Evolutionary conservation across 768 basidiomycete species (phyloP).

Genomic region (Calocera viscosa): DNA sequence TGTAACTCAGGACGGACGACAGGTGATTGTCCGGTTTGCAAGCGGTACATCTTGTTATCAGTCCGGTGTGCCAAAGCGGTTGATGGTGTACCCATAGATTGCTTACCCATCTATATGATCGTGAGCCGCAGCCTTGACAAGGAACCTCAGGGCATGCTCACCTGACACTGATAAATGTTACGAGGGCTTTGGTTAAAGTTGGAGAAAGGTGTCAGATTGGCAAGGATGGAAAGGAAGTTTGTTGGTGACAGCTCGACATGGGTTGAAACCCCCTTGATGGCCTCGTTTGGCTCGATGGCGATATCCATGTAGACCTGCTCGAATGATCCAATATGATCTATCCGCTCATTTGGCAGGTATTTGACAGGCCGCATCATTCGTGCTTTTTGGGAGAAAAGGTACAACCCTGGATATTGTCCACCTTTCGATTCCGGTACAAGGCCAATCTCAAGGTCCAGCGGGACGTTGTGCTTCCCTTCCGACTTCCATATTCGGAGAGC

Average conservation of each 20-base stretch:
- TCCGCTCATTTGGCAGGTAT: conserved; percentile 68
- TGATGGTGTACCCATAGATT: conserved; percentile 97
- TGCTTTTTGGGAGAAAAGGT: conserved; percentile 71
- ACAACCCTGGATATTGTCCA: conserved; percentile 94
- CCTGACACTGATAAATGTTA: conserved; percentile 90
- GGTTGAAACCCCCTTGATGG: conserved; percentile 59
- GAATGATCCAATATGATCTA: conserved; percentile 89
- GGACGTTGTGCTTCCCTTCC: conserved; percentile 64
- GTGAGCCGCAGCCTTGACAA: neutral
- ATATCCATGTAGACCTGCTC: conserved; percentile 99
- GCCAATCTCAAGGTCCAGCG: conserved; percentile 90
- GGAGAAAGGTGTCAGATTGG: conserved; percentile 96
- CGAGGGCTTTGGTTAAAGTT: conserved; percentile 97
- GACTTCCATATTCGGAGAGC: conserved; percentile 92
- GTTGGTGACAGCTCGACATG: conserved; percentile 93
- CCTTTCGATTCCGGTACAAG: conserved; percentile 77
- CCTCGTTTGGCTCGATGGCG: conserved; percentile 78
- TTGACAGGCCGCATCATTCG: conserved; percentile 99
- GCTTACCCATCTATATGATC: conserved; percentile 83
- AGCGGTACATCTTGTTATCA: conserved; percentile 94
- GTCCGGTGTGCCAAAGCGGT: conserved; percentile 85
- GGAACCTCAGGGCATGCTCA: conserved; percentile 22
- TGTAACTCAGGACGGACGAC: conserved; percentile 85
- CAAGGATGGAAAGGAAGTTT: conserved; percentile 89
- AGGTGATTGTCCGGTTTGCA: conserved; percentile 91